Percentiles rank a stretch among this genome's conserved stretches.
Evolutionary conservation across 2,329 filamentous ascomycete species (phyloP).

Genomic region (Diaporthe australafricana): DNA sequence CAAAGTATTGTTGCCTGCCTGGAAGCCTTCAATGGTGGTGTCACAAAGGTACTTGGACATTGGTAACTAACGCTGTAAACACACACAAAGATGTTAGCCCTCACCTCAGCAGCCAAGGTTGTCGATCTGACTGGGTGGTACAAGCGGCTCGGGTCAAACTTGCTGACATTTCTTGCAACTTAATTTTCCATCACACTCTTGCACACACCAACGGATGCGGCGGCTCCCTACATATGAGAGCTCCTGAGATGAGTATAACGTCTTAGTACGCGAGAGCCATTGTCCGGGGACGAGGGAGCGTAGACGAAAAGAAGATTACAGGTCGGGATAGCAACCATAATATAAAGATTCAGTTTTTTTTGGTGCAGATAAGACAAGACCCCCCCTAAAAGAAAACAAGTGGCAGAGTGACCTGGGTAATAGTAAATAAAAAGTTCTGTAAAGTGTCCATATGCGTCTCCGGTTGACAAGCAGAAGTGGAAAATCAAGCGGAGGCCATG

Average conservation of each 20-base stretch:
- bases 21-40: not conserved
- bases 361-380: constrained; percentile 42
- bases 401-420: constrained; percentile 38
- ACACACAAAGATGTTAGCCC: not conserved
- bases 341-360: constrained; percentile 41
- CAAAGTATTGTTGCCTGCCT: not conserved
- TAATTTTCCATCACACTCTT: constrained; percentile 17
- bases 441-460: constrained; percentile 37
- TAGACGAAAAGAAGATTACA: constrained; percentile 42
- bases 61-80: not conserved
- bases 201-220: not conserved
- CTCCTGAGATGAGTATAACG: constrained; percentile 27
- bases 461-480: constrained; percentile 35
- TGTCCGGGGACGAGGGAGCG: constrained; percentile 31
- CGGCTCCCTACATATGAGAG: not conserved
- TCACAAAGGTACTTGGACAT: not conserved
- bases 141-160: constrained; percentile 1
- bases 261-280: constrained; percentile 29
- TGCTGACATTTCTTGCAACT: constrained; percentile 9
- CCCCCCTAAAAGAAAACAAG: constrained; percentile 41
- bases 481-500: constrained; percentile 37
- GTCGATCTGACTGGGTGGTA: not conserved
- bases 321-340: constrained; percentile 41
- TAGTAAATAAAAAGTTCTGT: constrained; percentile 39
- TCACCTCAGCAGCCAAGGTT: not conserved